Base-by-base conservation (phyloP, 2,329 filamentous ascomycete genomes). In the Fusarium hostae region DNA sequence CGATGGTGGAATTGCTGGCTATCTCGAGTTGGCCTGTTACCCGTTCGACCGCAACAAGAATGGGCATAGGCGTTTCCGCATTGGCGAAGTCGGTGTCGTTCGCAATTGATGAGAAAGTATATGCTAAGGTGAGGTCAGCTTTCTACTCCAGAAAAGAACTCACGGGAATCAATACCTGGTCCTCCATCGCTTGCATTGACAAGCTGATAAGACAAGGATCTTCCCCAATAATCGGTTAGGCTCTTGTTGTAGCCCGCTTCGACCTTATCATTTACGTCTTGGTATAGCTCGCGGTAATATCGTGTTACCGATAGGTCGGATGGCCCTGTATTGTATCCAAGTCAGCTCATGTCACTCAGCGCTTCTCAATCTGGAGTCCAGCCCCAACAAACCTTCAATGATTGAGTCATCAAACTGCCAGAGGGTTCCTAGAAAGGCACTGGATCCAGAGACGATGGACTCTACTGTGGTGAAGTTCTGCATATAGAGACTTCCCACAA, bases 181-280 rank as follows among this genome's bases (percentile, higher is more conserved):
- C 92, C 93, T 34, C 94, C 93, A 67, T 91, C 82, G 1, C 85
- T 86, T 13, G 88, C 90, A 77, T 94, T 92, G 76, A 96, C 87
- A 35, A 97, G 86, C 80, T 96, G 93, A 80, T 91, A 95, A 4
- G 90, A 90, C 30, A 96, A 85, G 8, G 91, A 91, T 50, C 93
- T 88, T 24, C 91, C 92, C 90, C 93, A 95, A 78, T 93, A 92
- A 81, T 97, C 94, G 0, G 94, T 96, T 59, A 96, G 85, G 3
- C 91, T 90, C 2, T 86, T 88, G 48, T 67, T 81, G 57, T 70
- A 95, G 1, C 89, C 88, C 7, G 91, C 91, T 63, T 90, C 80
- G 3, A 78, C 75, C 82, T 95, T 96, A 7, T 79, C 83, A 0
- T 84, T 72, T 2, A 94, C 91, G 18, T 88, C 84, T 15, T 87